Evolutionary conservation across 2,329 filamentous ascomycete species (phyloP).

Genomic region (Dactylonectria estremocensis): DNA sequence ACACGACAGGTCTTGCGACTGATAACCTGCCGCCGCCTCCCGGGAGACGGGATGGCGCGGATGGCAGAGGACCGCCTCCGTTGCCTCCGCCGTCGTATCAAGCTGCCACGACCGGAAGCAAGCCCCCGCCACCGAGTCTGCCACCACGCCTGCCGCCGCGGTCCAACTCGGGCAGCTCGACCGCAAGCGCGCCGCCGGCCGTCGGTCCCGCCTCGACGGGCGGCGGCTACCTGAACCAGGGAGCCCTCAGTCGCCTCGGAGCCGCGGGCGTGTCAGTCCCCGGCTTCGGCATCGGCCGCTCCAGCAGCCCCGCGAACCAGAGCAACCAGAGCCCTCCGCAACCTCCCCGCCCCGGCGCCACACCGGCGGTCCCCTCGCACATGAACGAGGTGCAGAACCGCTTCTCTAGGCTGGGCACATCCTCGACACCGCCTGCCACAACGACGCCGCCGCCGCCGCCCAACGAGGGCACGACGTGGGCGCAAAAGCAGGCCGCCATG

Average conservation of each 20-base stretch:
- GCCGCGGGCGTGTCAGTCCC: slow-evolving; percentile 85
- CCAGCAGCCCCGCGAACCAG: slow-evolving; percentile 50
- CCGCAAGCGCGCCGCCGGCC: slow-evolving; percentile 42
- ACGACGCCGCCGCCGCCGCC: slow-evolving; percentile 40
- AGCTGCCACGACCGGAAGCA: slow-evolving; percentile 44
- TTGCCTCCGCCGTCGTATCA: slow-evolving; percentile 52
- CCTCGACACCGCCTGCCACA: slow-evolving; percentile 39
- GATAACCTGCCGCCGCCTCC: slow-evolving; percentile 81
- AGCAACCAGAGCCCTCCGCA: slow-evolving; percentile 43
- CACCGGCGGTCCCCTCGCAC: slow-evolving; percentile 56
- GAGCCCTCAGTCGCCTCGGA: slow-evolving; percentile 76
- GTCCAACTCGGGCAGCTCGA: slow-evolving; percentile 52
- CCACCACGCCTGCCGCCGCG: slow-evolving; percentile 77
- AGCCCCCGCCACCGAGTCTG: slow-evolving; percentile 68
- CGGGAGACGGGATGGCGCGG: slow-evolving; percentile 62
- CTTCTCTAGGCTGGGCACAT: slow-evolving; percentile 70
- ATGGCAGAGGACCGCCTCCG: slow-evolving; percentile 52
- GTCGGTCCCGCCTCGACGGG: slow-evolving; percentile 41
- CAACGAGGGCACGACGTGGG: slow-evolving; percentile 72
- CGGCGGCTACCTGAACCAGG: slow-evolving; percentile 62
- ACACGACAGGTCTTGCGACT: slow-evolving; percentile 81
- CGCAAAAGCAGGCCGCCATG: slow-evolving; percentile 75
- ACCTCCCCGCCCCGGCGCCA: slow-evolving; percentile 44
- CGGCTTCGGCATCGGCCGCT: slow-evolving; percentile 78
- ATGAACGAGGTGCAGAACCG: slow-evolving; percentile 78